Percentiles rank a stretch among this genome's conserved stretches.
Conservation (phyloP, 805 yeast genomes). For the Hanseniaspora clermontiae region DNA sequence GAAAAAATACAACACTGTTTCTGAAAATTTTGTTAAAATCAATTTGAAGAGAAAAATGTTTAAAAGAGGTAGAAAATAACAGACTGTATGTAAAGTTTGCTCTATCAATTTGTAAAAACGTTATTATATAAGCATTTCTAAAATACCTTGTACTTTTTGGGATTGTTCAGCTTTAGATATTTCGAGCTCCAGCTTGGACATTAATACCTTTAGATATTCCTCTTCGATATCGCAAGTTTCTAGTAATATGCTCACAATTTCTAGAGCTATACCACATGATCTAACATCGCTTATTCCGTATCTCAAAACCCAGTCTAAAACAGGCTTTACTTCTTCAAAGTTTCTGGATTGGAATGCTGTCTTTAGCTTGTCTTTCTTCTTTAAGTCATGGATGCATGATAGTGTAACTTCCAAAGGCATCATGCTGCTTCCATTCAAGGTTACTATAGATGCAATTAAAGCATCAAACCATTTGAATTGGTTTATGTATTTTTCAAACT, state of each 20-base stretch:
- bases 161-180: constrained; percentile 75
- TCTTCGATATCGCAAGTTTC: constrained; percentile 71
- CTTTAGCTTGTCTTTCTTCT: constrained; percentile 76
- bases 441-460: constrained; percentile 67
- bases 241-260: constrained; percentile 60
- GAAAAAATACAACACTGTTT: constrained; percentile 28
- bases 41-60: constrained; percentile 36
- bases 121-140: constrained; percentile 53
- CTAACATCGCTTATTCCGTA: constrained; percentile 67
- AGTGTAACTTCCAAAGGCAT: constrained; percentile 67
- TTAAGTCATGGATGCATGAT: constrained; percentile 74
- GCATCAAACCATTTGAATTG: constrained; percentile 91
- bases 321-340: constrained; percentile 73
- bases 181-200: constrained; percentile 52
- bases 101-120: not conserved
- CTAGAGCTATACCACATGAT: constrained; percentile 46
- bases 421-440: constrained; percentile 33
- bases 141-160: constrained; percentile 82
- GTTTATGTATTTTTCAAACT: constrained; percentile 71
- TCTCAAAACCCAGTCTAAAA: constrained; percentile 70
- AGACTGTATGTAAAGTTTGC: not conserved
- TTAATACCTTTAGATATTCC: constrained; percentile 51
- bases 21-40: constrained; percentile 40
- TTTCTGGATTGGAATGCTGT: constrained; percentile 73
- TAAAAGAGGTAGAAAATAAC: not conserved